Evolutionary conservation across 306 rosid species (phyloP), one percentile per base, ranked within the genome.

Genomic region (Trifolium dubium): DNA sequence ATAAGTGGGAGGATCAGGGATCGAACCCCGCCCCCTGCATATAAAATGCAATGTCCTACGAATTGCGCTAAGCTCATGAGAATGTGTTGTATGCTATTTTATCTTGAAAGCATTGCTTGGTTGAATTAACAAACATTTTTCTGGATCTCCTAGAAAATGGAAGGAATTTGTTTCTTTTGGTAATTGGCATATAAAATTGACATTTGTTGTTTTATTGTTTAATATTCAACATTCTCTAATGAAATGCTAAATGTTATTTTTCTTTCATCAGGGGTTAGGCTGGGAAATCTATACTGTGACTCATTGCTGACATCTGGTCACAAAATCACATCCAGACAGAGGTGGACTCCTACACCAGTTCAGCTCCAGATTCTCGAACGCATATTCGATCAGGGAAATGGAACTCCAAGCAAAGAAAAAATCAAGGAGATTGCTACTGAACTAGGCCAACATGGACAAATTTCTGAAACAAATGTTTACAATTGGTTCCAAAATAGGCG

Each of bases 401-500:
- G 97, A 73, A 88, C 99, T 81, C 99, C 99, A 37, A 94, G 83
- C 88, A 94, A 94, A 85, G 97, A 92, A 53, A 94, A 88, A 79
- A 94, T 94, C 84, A 94, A 89, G 73, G 99, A 94, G 53, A 92
- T 94, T 6, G 88, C 99, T 77, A 60, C 90, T 55, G 96, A 94
- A 66, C 88, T 94, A 71, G 70, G 89, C 72, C 99, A 94, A 53
- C 96, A 94, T 71, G 99, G 99, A 62, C 99, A 86, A 77, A 88
- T 94, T 72, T 92, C 97, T 68, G 97, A 94, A 75, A 87, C 96
- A 18, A 94, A 94, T 79, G 97, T 92, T 65, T 94, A 94, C 17
- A 94, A 94, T 44, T 94, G 99, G 99, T 92, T 94, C 83, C 99
- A 94, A 84, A 94, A 94, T 50, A 86, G 97, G 86, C 96, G 99